phyloP scores from a whole-genome alignment of 371 early-diverging fungal species.

The Syncephalis fuscata region DNA sequence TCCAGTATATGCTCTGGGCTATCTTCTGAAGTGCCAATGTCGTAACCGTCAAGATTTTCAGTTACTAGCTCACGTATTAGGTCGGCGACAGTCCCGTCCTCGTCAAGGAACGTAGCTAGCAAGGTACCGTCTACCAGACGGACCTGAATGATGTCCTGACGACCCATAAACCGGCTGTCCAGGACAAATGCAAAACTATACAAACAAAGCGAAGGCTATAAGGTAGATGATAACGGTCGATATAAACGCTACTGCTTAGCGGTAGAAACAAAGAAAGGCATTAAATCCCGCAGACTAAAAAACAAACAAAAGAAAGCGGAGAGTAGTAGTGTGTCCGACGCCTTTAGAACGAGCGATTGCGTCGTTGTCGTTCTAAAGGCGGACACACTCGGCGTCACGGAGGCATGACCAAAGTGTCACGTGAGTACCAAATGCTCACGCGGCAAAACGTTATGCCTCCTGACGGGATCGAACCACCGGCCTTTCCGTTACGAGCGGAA shows the following conservation, averaged over 20 bases:
- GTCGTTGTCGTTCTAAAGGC: no score
- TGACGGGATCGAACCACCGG: constrained; percentile 26
- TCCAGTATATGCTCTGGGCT: no score
- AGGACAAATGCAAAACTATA: not conserved
- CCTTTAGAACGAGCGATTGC: no score
- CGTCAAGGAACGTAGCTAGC: constrained; percentile 14
- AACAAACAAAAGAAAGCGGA: not conserved
- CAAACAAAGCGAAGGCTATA: not conserved
- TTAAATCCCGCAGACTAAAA: not conserved
- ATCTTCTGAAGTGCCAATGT: not conserved
- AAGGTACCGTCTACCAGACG: constrained; percentile 15
- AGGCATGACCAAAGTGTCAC: not conserved
- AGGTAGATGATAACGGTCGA: not conserved
- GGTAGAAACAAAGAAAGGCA: not conserved
- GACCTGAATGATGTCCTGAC: constrained; percentile 20
- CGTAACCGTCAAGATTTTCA: constrained; percentile 8
- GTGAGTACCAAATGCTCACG: no score
- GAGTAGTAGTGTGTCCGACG: no score
- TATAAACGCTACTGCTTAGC: not conserved
- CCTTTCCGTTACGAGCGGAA: constrained; percentile 30
- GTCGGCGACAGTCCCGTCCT: constrained; percentile 15
- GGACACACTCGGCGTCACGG: not conserved
- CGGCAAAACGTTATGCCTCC: constrained; percentile 7
- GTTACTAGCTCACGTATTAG: constrained; percentile 10
- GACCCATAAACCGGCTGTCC: constrained; percentile 9